Evolutionary conservation across 2,329 filamentous ascomycete genomes (phyloP).

Genomic region (Paraphoma sp.): DNA sequence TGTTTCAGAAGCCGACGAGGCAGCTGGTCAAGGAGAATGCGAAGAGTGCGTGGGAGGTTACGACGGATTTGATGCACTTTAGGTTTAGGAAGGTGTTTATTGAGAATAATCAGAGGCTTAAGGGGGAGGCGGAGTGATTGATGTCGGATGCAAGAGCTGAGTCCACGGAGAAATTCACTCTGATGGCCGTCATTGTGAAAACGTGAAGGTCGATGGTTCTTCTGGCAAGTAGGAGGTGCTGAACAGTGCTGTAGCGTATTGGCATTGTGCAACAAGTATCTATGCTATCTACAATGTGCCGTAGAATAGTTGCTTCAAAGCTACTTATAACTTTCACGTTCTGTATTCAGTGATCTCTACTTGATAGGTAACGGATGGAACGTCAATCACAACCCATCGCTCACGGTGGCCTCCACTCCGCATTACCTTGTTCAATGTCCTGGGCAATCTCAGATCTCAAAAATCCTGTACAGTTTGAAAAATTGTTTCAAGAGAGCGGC

Average conservation of each 20-base stretch:
- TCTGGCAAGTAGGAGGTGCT: too few species aligned
- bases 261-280: too few species aligned
- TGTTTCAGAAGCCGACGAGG: slow-evolving; percentile 69
- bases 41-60: slow-evolving; percentile 53
- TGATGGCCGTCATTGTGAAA: neutral
- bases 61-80: slow-evolving; percentile 53
- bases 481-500: neutral
- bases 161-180: neutral
- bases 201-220: too few species aligned
- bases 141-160: neutral
- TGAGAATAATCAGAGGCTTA: slow-evolving; percentile 32
- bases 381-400: neutral
- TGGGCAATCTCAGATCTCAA: neutral
- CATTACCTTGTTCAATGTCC: neutral
- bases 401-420: neutral
- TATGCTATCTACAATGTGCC: too few species aligned
- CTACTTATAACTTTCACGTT: too few species aligned
- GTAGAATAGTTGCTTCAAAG: too few species aligned
- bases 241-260: too few species aligned
- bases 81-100: slow-evolving; percentile 58
- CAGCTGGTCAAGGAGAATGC: slow-evolving; percentile 62
- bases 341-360: neutral
- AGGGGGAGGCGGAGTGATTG: slow-evolving; percentile 9
- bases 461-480: neutral
- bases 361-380: neutral